Evolutionary conservation across 202 grass and related monocot species (phyloP).

Genomic region (Setaria italica): DNA sequence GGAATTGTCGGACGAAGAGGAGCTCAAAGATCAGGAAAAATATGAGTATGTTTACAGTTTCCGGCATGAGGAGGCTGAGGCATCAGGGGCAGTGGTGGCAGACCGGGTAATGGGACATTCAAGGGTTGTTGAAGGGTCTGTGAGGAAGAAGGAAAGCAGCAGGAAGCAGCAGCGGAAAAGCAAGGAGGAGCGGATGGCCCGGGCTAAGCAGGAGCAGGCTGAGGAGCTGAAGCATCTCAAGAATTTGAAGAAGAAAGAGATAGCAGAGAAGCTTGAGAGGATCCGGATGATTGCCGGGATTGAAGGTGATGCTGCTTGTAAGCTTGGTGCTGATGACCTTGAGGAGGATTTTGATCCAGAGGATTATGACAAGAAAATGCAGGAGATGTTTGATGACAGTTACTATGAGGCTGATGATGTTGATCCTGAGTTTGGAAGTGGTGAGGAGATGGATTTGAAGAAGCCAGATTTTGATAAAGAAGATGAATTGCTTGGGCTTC

Average conservation of each 20-base stretch:
- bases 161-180: constrained; percentile 84
- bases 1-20: constrained; percentile 72
- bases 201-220: constrained; percentile 62
- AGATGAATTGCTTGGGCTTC: constrained; percentile 81
- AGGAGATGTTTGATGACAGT: constrained; percentile 65
- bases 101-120: constrained; percentile 82
- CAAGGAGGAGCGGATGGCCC: constrained; percentile 82
- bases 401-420: constrained; percentile 82
- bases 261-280: constrained; percentile 77
- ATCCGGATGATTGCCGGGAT: constrained; percentile 75
- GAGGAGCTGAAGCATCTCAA: constrained; percentile 94
- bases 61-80: constrained; percentile 78
- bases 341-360: constrained; percentile 94
- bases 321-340: constrained; percentile 75
- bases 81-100: constrained; percentile 37
- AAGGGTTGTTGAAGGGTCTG: constrained; percentile 79
- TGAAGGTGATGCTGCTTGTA: constrained; percentile 53
- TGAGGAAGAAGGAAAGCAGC: constrained; percentile 91
- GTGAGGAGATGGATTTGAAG: constrained; percentile 57
- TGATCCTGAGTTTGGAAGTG: constrained; percentile 75
- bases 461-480: constrained; percentile 89
- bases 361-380: constrained; percentile 86
- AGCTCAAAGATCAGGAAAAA: constrained; percentile 64
- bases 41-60: constrained; percentile 62
- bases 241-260: constrained; percentile 98